A percentile compares a stretch with the other conserved stretches of the same genome.
Evolutionary conservation across 257 asterid species (phyloP).

Genomic region (Gentiana straminea): DNA sequence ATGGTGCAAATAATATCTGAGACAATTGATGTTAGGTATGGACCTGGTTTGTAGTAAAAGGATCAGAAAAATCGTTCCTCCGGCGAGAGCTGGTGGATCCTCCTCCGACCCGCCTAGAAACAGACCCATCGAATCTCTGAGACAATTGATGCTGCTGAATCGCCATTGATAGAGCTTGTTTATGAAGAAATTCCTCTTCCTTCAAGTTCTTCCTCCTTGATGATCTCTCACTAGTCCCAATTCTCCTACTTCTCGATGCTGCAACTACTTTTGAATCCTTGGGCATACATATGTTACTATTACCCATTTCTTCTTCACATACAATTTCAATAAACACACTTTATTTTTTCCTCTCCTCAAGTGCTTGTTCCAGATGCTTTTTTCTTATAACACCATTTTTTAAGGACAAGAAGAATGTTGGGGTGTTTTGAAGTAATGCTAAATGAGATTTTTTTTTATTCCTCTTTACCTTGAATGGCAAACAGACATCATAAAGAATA

Average conservation of each 20-base stretch:
- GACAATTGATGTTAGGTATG: too few species aligned
- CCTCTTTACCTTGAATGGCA: too few species aligned
- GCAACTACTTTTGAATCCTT: constrained; percentile 20
- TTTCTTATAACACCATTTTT: too few species aligned
- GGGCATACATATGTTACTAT: constrained; percentile 57
- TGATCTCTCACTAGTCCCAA: constrained; percentile 30
- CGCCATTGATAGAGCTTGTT: constrained; percentile 95
- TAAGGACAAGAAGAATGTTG: too few species aligned
- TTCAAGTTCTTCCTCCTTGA: constrained; percentile 49
- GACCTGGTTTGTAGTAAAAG: constrained; percentile 33
- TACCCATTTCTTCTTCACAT: constrained; percentile 51
- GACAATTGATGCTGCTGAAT: constrained; percentile 93
- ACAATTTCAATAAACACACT: constrained; percentile 21
- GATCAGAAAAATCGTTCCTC: constrained; percentile 48
- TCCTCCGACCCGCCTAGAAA: constrained; percentile 54
- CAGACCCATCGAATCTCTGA: constrained; percentile 81
- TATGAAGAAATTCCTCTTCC: constrained; percentile 82
- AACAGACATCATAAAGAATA: too few species aligned
- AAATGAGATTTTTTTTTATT: too few species aligned
- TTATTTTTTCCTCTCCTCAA: constrained; percentile 1
- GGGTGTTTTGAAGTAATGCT: too few species aligned
- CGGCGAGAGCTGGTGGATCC: constrained; percentile 97
- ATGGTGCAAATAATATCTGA: too few species aligned
- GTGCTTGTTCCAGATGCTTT: too few species aligned
- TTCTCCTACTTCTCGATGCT: constrained; percentile 75